Evolutionary conservation across 768 basidiomycete genomes (phyloP).

Genomic region (Rhizopogon roseolus): DNA sequence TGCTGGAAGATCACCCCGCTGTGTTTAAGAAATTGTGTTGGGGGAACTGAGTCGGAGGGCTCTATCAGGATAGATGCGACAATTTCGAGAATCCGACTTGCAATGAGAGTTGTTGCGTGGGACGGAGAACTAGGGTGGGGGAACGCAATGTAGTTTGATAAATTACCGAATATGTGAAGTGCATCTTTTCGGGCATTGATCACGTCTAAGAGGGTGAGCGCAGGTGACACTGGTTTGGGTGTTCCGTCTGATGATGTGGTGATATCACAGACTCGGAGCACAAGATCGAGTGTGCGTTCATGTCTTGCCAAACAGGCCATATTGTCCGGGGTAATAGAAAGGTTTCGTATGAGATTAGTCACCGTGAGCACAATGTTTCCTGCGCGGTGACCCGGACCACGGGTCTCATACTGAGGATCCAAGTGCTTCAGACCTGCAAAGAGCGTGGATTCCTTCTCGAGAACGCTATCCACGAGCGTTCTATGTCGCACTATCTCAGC

Average conservation of each 20-base stretch:
- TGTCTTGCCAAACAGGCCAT: slow-evolving; percentile 59
- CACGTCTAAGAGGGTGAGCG: slow-evolving; percentile 67
- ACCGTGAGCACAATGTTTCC: slow-evolving; percentile 63
- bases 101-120: slow-evolving; percentile 40
- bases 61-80: slow-evolving; percentile 75
- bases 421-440: slow-evolving; percentile 49
- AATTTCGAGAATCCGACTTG: slow-evolving; percentile 57
- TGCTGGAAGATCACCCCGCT: slow-evolving; percentile 38
- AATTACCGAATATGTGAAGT: slow-evolving; percentile 61
- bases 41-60: slow-evolving; percentile 59
- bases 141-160: slow-evolving; percentile 51
- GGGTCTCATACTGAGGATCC: slow-evolving; percentile 18
- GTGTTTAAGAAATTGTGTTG: slow-evolving; percentile 53
- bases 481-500: slow-evolving; percentile 55
- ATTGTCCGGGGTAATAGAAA: slow-evolving; percentile 75
- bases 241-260: slow-evolving; percentile 26
- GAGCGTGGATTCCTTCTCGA: slow-evolving; percentile 52
- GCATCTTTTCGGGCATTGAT: slow-evolving; percentile 74
- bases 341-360: slow-evolving; percentile 81
- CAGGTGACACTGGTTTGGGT: slow-evolving; percentile 44
- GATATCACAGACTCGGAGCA: slow-evolving; percentile 68
- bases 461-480: slow-evolving; percentile 53
- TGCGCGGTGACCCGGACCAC: slow-evolving; percentile 58
- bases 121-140: slow-evolving; percentile 34
- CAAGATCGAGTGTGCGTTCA: slow-evolving; percentile 54